Conservation (phyloP, 257 asterid species). For the Euphrasia confusa region DNA sequence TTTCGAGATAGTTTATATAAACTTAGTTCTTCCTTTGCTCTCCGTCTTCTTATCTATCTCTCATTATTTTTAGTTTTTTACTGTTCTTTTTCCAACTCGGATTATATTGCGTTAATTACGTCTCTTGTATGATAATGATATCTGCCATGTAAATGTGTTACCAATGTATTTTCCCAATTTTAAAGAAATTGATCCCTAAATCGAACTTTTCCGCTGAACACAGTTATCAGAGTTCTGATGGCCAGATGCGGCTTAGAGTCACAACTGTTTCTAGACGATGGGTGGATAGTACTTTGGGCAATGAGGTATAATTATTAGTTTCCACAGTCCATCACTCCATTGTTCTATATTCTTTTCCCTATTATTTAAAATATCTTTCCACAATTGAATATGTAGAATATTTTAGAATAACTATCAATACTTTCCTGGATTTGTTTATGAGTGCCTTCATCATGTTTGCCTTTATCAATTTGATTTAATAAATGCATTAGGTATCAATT, state of each 20-base stretch:
- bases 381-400: background rate
- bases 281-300: conserved; percentile 71
- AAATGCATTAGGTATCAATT: conserved; percentile 9
- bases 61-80: no score
- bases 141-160: background rate
- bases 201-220: conserved; percentile 25
- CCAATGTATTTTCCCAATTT: conserved; percentile 10
- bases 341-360: no score
- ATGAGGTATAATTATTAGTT: conserved; percentile 53
- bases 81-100: background rate
- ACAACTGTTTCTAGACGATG: conserved; percentile 85
- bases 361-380: no score
- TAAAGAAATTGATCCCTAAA: conserved; percentile 12
- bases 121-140: conserved; percentile 2
- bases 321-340: background rate
- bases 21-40: background rate
- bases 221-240: conserved; percentile 87
- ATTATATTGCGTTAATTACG: conserved; percentile 1
- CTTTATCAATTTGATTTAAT: conserved; percentile 17
- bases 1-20: background rate
- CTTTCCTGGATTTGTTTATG: conserved; percentile 1
- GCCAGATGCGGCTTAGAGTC: conserved; percentile 71
- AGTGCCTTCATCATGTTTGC: conserved; percentile 5
- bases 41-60: background rate
- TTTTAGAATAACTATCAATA: background rate